Percentiles rank a stretch among this genome's conserved stretches.
These are phyloP conservation scores for Scedosporium apiospermum DNA, from an alignment of 2,329 filamentous ascomycete species.

Conservation along the genomic window DNA sequence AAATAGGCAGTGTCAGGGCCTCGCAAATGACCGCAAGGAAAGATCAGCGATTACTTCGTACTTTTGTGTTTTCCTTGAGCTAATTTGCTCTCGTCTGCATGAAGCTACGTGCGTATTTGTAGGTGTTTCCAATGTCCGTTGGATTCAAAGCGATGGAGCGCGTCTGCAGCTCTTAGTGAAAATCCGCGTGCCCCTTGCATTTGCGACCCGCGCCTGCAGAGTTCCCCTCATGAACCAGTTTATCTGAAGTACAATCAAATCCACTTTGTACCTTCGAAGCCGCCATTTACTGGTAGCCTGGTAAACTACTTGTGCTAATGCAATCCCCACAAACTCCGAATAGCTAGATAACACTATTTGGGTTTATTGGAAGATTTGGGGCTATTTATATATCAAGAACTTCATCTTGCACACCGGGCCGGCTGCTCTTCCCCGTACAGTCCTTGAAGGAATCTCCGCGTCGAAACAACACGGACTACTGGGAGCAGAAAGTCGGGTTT, in stretches of 20 bases:
- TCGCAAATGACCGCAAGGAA: too few relatives aligned
- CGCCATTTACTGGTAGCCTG: background rate
- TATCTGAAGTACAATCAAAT: background rate
- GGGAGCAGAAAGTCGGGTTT: too few relatives aligned
- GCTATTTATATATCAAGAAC: too few relatives aligned
- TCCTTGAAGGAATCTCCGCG: too few relatives aligned
- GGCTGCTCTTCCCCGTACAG: too few relatives aligned
- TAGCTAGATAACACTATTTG: too few relatives aligned
- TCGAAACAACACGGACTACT: too few relatives aligned
- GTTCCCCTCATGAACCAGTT: too few relatives aligned
- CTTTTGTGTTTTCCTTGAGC: too few relatives aligned
- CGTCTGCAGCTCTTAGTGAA: background rate
- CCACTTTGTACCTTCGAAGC: background rate
- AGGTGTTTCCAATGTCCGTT: background rate
- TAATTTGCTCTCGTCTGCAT: background rate
- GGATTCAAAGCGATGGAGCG: background rate
- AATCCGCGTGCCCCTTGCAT: background rate
- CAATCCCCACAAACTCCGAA: background rate
- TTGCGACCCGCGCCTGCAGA: background rate
- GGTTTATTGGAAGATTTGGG: too few relatives aligned
- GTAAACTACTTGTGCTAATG: background rate
- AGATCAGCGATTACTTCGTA: too few relatives aligned
- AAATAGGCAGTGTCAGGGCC: background rate
- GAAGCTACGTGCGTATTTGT: background rate
- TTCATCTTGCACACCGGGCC: too few relatives aligned